phyloP scores from a whole-genome alignment of 805 yeast genomes.

The Starmerella potacharoeniae region DNA sequence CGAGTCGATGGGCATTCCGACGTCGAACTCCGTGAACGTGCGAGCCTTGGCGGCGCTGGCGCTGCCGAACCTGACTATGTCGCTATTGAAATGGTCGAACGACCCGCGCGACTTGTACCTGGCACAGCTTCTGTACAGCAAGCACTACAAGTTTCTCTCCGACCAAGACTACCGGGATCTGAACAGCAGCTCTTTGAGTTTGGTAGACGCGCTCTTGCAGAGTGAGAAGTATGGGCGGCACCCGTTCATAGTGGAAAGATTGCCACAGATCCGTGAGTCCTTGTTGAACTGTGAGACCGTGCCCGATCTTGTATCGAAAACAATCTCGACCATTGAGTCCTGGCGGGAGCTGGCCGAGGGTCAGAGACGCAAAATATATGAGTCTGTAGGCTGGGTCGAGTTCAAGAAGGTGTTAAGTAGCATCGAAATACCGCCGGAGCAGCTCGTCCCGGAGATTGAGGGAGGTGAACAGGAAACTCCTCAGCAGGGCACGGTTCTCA shows the following conservation, averaged over 20 bases:
- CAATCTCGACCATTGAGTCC: not conserved
- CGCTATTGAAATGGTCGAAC: slow-evolving; percentile 13
- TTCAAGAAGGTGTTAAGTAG: not conserved
- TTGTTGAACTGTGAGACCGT: not conserved
- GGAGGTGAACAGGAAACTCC: not conserved
- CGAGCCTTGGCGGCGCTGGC: slow-evolving; percentile 6
- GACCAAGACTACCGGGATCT: not conserved
- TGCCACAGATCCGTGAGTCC: slow-evolving; percentile 5
- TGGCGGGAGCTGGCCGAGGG: not conserved
- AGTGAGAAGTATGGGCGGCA: not conserved
- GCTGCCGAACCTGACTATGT: slow-evolving; percentile 10
- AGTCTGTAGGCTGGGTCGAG: not conserved
- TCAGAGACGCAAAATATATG: not conserved
- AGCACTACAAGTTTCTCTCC: not conserved
- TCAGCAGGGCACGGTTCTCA: slow-evolving; percentile 3
- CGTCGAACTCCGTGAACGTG: not conserved
- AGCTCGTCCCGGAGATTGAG: not conserved
- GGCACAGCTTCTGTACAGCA: slow-evolving; percentile 13
- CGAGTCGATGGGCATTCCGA: not conserved
- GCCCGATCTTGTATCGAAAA: not conserved
- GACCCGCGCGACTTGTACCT: slow-evolving; percentile 13
- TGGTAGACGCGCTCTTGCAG: not conserved
- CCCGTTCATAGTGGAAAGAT: not conserved
- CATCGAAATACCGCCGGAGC: not conserved
- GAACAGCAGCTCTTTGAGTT: not conserved